Percentiles rank a stretch among this genome's conserved stretches.
Conservation (phyloP, 1,139 yeast genomes). For the Sugiyamaella sp. region DNA sequence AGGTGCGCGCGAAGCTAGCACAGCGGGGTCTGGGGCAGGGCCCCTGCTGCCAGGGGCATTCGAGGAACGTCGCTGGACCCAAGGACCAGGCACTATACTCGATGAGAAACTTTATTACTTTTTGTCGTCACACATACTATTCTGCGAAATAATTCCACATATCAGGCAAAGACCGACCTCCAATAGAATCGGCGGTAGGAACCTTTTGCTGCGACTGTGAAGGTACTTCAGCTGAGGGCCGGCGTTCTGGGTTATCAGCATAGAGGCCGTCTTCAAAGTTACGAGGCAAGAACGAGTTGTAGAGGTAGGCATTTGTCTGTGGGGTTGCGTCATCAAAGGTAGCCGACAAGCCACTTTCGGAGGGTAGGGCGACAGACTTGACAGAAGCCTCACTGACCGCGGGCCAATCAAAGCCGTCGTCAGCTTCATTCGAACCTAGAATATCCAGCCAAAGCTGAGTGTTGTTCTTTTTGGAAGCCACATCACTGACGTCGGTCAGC, state of each 20-base stretch:
- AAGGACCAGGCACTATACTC: too few species aligned
- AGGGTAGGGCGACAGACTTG: slow-evolving; percentile 13
- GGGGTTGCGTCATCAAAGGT: slow-evolving; percentile 17
- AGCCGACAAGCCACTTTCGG: slow-evolving; percentile 14
- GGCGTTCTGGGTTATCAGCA: slow-evolving; percentile 3
- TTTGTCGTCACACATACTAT: slow-evolving; percentile 12
- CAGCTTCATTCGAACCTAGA: not conserved
- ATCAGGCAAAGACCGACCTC: slow-evolving; percentile 12
- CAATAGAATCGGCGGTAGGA: slow-evolving; percentile 3
- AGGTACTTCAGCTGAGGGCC: slow-evolving; percentile 5
- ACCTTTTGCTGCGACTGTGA: slow-evolving; percentile 1
- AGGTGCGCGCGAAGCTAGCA: too few species aligned
- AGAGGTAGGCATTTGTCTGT: slow-evolving; percentile 11
- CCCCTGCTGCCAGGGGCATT: too few species aligned
- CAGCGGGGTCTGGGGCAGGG: too few species aligned
- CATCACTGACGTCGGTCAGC: not conserved
- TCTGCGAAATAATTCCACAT: slow-evolving; percentile 19
- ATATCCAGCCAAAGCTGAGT: slow-evolving; percentile 16
- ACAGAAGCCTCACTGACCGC: slow-evolving; percentile 13
- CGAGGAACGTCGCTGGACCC: too few species aligned
- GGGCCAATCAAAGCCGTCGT: slow-evolving; percentile 13
- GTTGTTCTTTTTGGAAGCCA: slow-evolving; percentile 1
- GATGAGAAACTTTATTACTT: not conserved
- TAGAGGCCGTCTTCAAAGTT: slow-evolving; percentile 6
- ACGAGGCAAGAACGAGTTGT: slow-evolving; percentile 7